phyloP scores from a whole-genome alignment of 2,329 filamentous ascomycete genomes.

The Calonectria leucothoes region DNA sequence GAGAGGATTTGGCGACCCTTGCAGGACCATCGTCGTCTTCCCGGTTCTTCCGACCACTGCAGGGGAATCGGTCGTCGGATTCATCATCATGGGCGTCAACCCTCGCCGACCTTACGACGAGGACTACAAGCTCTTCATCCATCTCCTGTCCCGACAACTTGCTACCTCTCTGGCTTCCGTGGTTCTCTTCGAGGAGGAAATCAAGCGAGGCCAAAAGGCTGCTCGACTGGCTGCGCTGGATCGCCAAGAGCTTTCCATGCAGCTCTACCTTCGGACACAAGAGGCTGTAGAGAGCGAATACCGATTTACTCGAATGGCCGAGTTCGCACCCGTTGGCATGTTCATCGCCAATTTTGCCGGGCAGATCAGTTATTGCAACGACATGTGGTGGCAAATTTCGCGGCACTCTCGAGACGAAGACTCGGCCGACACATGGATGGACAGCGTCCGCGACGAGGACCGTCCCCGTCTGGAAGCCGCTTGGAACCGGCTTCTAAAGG shows the following conservation, averaged over 20 bases:
- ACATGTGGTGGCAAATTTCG: constrained; percentile 81
- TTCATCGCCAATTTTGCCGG: constrained; percentile 83
- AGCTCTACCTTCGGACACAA: constrained; percentile 74
- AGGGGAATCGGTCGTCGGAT: constrained; percentile 79
- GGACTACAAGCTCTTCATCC: constrained; percentile 83
- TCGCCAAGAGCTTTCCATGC: constrained; percentile 80
- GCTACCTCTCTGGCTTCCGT: constrained; percentile 85
- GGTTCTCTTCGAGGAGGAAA: constrained; percentile 86
- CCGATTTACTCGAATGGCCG: constrained; percentile 85
- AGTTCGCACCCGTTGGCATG: constrained; percentile 85
- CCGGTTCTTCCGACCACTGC: constrained; percentile 81
- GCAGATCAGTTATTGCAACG: constrained; percentile 82
- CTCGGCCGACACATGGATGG: constrained; percentile 76
- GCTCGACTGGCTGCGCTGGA: constrained; percentile 81
- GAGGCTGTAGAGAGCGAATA: constrained; percentile 77
- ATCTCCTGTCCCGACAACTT: constrained; percentile 79
- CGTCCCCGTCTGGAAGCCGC: constrained; percentile 66
- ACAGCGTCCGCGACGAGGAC: constrained; percentile 77
- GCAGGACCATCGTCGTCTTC: constrained; percentile 78
- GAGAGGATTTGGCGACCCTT: constrained; percentile 78
- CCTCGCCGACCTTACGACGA: constrained; percentile 83
- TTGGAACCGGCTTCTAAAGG: constrained; percentile 72
- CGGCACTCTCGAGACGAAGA: constrained; percentile 70
- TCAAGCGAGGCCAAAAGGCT: constrained; percentile 77
- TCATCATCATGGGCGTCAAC: constrained; percentile 83